Base-by-base conservation (phyloP, 2,329 filamentous ascomycete genomes). In the Tolypocladium amazonense region DNA sequence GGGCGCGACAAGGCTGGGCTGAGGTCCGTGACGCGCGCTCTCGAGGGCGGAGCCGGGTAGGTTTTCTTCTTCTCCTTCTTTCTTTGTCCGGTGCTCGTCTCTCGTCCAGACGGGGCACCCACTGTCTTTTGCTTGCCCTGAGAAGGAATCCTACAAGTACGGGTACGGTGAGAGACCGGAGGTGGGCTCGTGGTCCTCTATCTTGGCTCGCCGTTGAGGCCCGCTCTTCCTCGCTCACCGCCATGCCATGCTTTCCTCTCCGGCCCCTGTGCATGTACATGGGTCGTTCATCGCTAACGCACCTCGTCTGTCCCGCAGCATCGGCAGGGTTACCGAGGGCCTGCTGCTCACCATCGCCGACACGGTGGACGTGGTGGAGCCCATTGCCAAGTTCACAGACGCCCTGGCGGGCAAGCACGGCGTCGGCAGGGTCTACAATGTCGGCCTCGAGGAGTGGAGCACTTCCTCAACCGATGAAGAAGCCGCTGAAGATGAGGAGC, bases 301-400 rank as follows among this genome's bases (percentile, higher is more conserved):
- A 33, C 23, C 50, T 54, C 50, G 50, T 35, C 50, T 37, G 50
- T 37, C 30, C 30, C 39, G 30, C 58, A 83, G 90, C 1, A 92
- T 95, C 61, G 91, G 91, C 3, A 80, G 91, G 47, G 82, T 96
- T 62, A 94, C 90, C 1, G 80, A 86, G 61, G 88, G 88, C 0
- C 79, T 96, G 18, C 77, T 96, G 45, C 74, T 86, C 56, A 77
- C 84, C 43, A 77, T 91, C 12, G 85, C 87, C 43, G 75, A 82
- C 30, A 75, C 78, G 4, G 85, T 94, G 20, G 91, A 95, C 71
- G 80, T 93, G 39, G 85, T 96, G 54, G 91, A 96, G 77, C 91
- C 91, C 0, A 84, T 94, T 38, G 78, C 81, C 67, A 90, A 90
- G 71, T 94, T 96, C 73, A 90, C 89, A 1, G 79, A 81, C 35